A percentile compares a stretch with the other conserved stretches of the same genome.
These are phyloP conservation scores for Cryptococcus neoformans DNA, from an alignment of 1,284 basidiomycete species.

Conservation along the genomic window DNA sequence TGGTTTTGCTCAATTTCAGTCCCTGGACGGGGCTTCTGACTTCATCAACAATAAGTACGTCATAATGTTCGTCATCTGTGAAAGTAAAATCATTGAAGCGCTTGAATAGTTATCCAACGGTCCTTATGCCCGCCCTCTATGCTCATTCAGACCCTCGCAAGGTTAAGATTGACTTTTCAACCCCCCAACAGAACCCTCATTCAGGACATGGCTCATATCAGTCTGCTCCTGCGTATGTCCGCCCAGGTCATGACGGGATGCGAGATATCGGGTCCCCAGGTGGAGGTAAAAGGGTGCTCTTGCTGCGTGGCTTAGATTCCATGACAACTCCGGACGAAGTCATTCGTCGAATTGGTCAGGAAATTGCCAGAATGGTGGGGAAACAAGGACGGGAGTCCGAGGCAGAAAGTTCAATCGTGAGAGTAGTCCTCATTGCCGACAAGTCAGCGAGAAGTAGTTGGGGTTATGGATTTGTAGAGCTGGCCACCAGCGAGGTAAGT, in stretches of 20 bases:
- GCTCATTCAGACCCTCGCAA: constrained; percentile 55
- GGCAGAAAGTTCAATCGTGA: constrained; percentile 75
- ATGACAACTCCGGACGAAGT: constrained; percentile 64
- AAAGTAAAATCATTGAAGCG: constrained; percentile 27
- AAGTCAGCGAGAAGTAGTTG: constrained; percentile 75
- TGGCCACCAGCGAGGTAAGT: constrained; percentile 71
- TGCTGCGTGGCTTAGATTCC: constrained; percentile 82
- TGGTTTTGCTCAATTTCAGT: constrained; percentile 87
- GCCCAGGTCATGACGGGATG: constrained; percentile 81
- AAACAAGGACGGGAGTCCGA: constrained; percentile 68
- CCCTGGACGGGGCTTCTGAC: constrained; percentile 72
- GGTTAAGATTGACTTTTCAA: constrained; percentile 85
- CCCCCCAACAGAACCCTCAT: constrained; percentile 14
- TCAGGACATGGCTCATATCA: background rate
- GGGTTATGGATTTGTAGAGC: constrained; percentile 90
- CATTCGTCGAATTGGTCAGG: constrained; percentile 56
- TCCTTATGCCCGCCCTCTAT: constrained; percentile 68
- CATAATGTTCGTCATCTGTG: constrained; percentile 13
- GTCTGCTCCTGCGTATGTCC: background rate
- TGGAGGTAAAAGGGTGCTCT: constrained; percentile 57
- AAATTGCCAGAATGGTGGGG: constrained; percentile 58
- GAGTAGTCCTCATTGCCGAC: constrained; percentile 83
- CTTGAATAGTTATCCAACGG: constrained; percentile 62
- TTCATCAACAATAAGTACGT: constrained; percentile 73
- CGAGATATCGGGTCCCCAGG: constrained; percentile 68